Conservation (phyloP, 495 filamentous ascomycete genomes). For the Daldinia decipiens region DNA sequence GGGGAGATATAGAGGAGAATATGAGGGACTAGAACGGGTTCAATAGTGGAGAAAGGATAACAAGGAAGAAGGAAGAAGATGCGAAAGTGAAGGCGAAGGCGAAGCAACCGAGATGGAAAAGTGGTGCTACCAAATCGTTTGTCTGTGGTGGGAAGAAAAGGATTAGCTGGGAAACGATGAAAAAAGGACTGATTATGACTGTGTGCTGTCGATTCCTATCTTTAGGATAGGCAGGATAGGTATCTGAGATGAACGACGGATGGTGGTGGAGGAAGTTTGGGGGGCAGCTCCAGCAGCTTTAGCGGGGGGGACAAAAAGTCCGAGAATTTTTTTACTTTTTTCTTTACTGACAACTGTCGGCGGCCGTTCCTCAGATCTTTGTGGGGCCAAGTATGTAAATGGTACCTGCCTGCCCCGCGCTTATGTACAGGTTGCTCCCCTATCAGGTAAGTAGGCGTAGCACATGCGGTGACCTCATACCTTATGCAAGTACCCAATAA, state of each 20-base stretch:
- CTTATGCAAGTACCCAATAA: conserved; percentile 10
- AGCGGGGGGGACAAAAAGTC: conserved; percentile 42
- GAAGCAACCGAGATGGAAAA: conserved; percentile 1
- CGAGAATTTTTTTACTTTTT: conserved; percentile 36
- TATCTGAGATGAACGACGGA: conserved; percentile 29
- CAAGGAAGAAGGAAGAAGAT: background rate
- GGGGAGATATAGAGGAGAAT: background rate
- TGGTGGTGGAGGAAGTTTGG: conserved; percentile 45
- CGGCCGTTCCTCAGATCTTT: conserved; percentile 10
- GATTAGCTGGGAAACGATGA: background rate
- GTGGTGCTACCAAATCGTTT: background rate
- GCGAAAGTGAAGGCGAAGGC: background rate
- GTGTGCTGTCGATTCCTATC: conserved; percentile 13
- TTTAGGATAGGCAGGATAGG: conserved; percentile 2
- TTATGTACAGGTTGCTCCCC: conserved; percentile 9
- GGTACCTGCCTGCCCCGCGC: conserved; percentile 29
- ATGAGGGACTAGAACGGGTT: background rate
- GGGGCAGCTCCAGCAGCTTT: conserved; percentile 39
- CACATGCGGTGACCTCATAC: conserved; percentile 31
- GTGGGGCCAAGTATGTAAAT: conserved; percentile 15
- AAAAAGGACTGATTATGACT: conserved; percentile 15
- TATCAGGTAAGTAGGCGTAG: conserved; percentile 5
- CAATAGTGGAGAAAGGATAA: conserved; percentile 1
- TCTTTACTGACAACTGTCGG: conserved; percentile 21
- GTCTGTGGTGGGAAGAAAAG: background rate